Conservation (phyloP, 2,329 filamentous ascomycete species). For the Pseudopyrenochaeta lycopersici region DNA sequence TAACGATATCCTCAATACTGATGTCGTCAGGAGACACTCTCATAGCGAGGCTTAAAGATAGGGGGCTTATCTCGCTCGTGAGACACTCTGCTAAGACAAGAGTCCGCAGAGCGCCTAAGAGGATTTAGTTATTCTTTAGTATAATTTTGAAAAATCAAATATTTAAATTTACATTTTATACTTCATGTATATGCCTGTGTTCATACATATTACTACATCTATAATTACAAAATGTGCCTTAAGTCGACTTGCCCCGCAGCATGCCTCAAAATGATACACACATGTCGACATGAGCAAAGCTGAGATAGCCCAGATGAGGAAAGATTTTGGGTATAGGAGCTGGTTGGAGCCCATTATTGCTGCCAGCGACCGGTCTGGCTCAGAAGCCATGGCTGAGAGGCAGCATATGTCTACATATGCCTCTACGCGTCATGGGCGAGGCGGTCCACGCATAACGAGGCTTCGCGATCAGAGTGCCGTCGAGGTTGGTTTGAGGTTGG, state of each 20-base stretch:
- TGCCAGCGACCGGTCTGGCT: slow-evolving; percentile 5
- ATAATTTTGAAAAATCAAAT: background rate
- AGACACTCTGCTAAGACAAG: background rate
- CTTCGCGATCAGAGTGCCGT: slow-evolving; percentile 25
- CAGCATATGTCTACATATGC: background rate
- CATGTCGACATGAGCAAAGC: background rate
- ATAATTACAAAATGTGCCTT: too few species aligned
- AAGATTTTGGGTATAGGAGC: slow-evolving; percentile 14
- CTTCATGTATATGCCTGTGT: too few species aligned
- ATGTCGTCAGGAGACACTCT: too few species aligned
- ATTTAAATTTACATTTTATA: too few species aligned
- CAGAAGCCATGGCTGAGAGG: background rate
- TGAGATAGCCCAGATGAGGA: slow-evolving; percentile 5
- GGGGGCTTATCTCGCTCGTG: too few species aligned
- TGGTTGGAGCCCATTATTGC: slow-evolving; percentile 20
- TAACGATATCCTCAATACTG: too few species aligned
- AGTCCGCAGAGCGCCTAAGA: background rate
- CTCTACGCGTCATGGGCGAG: slow-evolving; percentile 22
- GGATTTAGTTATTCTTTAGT: too few species aligned
- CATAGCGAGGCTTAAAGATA: too few species aligned
- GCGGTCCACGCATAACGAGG: slow-evolving; percentile 27
- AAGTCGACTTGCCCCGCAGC: background rate
- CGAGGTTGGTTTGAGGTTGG: slow-evolving; percentile 31
- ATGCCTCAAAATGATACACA: background rate
- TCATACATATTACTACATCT: too few species aligned